A percentile compares a stretch with the other conserved stretches of the same genome.
Evolutionary conservation across 2,329 filamentous ascomycete genomes (phyloP).

Genomic region (Cladosporium sp.): DNA sequence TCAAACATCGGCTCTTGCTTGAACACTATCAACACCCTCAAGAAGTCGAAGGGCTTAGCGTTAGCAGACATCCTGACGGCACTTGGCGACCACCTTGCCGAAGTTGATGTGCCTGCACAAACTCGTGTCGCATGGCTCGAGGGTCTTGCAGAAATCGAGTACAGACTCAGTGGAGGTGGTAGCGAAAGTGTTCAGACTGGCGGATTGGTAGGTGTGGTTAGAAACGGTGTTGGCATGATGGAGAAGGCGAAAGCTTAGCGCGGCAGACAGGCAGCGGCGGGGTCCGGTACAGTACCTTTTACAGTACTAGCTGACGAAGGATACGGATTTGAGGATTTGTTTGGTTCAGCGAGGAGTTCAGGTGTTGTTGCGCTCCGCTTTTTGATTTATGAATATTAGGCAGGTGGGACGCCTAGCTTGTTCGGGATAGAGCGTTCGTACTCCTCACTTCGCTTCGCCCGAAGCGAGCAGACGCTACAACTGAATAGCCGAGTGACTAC

Average conservation of each 20-base stretch:
- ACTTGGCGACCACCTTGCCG: slow-evolving; percentile 76
- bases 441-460: not conserved
- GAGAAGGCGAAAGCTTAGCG: slow-evolving; percentile 31
- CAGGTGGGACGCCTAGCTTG: not conserved
- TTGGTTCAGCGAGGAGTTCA: slow-evolving; percentile 15
- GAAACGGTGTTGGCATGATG: slow-evolving; percentile 80
- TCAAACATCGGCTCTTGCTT: slow-evolving; percentile 88
- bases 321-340: not conserved
- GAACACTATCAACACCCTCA: slow-evolving; percentile 83
- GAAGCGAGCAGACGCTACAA: not conserved
- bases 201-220: slow-evolving; percentile 83
- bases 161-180: slow-evolving; percentile 81
- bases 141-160: slow-evolving; percentile 89
- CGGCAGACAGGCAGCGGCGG: not conserved
- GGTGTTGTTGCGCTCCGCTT: not conserved
- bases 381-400: not conserved
- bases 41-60: slow-evolving; percentile 80
- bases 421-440: not conserved
- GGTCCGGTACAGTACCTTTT: not conserved
- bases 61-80: slow-evolving; percentile 91
- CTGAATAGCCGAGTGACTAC: not conserved
- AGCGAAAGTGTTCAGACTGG: slow-evolving; percentile 89
- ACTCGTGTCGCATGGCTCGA: slow-evolving; percentile 91
- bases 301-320: not conserved
- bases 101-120: slow-evolving; percentile 79